phyloP scores from a whole-genome alignment of 164 flowering plant species.

The Chimonanthus salicifolius region DNA sequence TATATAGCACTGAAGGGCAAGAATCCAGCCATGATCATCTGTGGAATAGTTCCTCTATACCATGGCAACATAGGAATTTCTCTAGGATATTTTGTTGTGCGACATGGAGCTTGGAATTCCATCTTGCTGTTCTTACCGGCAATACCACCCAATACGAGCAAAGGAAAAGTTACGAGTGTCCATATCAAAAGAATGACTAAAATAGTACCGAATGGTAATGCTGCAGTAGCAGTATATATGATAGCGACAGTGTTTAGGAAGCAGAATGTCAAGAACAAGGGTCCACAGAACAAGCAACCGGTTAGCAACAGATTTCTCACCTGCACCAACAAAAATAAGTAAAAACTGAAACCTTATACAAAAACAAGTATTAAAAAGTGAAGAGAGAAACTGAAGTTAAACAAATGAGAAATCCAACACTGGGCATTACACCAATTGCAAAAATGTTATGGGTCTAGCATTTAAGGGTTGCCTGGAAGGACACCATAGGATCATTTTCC shows the following conservation, averaged over 20 bases:
- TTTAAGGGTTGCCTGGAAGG: too few relatives aligned
- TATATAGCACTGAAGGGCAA: conserved; percentile 41
- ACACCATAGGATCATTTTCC: too few relatives aligned
- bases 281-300: conserved; percentile 30
- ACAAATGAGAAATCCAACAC: too few relatives aligned
- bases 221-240: conserved; percentile 26
- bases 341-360: not conserved
- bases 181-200: conserved; percentile 29
- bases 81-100: conserved; percentile 31
- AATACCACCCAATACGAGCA: conserved; percentile 29
- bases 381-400: not conserved
- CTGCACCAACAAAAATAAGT: conserved; percentile 11
- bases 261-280: conserved; percentile 28
- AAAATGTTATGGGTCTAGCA: too few relatives aligned
- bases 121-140: conserved; percentile 26
- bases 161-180: conserved; percentile 26
- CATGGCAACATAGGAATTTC: conserved; percentile 38
- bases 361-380: not conserved
- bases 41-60: conserved; percentile 36
- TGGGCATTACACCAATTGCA: too few relatives aligned
- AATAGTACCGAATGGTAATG: conserved; percentile 30
- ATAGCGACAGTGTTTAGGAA: conserved; percentile 31
- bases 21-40: conserved; percentile 43
- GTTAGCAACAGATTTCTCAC: conserved; percentile 29
- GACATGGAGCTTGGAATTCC: conserved; percentile 33